Evolutionary conservation across 2,329 filamentous ascomycete species (phyloP), one percentile per base, ranked within the genome.

Genomic region (Aspergillus awamori): DNA sequence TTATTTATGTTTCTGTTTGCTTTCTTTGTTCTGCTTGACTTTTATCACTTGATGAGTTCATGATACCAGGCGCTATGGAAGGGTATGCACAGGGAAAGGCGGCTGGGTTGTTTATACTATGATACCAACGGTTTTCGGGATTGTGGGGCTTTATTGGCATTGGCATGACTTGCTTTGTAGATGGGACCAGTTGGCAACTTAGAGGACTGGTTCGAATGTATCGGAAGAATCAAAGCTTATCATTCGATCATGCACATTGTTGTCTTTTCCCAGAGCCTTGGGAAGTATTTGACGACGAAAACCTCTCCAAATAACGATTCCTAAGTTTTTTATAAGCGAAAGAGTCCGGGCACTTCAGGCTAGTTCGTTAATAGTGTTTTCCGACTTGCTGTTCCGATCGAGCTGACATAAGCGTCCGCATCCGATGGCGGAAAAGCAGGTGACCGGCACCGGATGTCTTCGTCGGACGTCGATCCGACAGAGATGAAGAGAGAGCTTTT

Each of bases 351-450:
- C 41, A 36, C 11, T 36, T 13, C 5, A 13, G 11, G 8, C 10
- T 28, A n/a, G 24, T 28, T 48, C 5, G 2, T 15, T 45, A 22
- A 20, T 51, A 49, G 48, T 30, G 26, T 47, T 58, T 63, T 68
- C 63, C 64, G 65, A 66, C 38, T 8, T 33, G 30, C 51, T 39
- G 59, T 69, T 67, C 68, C 66, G 67, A 70, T 38, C 22, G 17
- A 8, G 66, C 58, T 69, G 66, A 70, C 63, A 60, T 70, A 70
- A 70, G 59, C 64, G 49, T 36, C 58, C 58, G 56, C 53, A 47
- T 69, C 67, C 61, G 64, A 67, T 60, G 53, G 33, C 39, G 52
- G 57, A 33, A 13, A 24, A 33, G 13, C 49, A 39, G n/a, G 33
- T 39, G 6, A 30, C 17, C 8, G 26, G 15, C 15, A 5, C 22